Evolutionary conservation across 2,329 filamentous ascomycete genomes (phyloP), one percentile per base, ranked within the genome.

Genomic region (Scedosporium apiospermum): DNA sequence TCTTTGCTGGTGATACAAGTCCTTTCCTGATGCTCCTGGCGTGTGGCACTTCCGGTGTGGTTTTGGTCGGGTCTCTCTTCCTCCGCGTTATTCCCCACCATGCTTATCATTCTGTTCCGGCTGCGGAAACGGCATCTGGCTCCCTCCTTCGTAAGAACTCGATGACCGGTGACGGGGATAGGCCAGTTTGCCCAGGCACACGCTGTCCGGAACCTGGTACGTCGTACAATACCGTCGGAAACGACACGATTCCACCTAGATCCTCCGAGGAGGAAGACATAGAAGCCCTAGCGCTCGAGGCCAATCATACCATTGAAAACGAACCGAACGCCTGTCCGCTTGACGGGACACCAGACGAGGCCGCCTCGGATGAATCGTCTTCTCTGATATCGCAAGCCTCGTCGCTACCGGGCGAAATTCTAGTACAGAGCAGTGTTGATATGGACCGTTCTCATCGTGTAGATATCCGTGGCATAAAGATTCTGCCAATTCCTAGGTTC

Each of bases 401-500:
- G 44, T 81, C 79, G 62, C 71, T 80, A 64, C 75, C 77, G 46
- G 78, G 78, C 66, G 79, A 83, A 67, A 74, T 81, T 59, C 76
- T 80, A 70, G 75, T 82, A 68, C 77, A 80, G 77, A 82, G 78
- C 75, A 83, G 79, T 80, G 80, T 88, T 83, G 84, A 88, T 83
- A 81, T 86, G 75, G 81, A 86, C 80, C 85, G 86, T 80, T 88
- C 87, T 80, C 88, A 88, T 76, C 87, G 87, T 81, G 76, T 90
- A 91, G 95, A 98, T 86, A 89, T 98, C 71, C 90, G 93, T 72
- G 95, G 95, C 66, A 79, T 91, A 70, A 82, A 83, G 16, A 81
- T 99, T 71, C 76, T 96, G 38, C 79, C 79, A 61, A 86, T 83
- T 65, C 69, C 87, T 58, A 89, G 96, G 67, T 99, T 98, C 74